These are phyloP conservation scores for Vigna unguiculata DNA, from an alignment of 306 rosid species.

Conservation along the genomic window DNA sequence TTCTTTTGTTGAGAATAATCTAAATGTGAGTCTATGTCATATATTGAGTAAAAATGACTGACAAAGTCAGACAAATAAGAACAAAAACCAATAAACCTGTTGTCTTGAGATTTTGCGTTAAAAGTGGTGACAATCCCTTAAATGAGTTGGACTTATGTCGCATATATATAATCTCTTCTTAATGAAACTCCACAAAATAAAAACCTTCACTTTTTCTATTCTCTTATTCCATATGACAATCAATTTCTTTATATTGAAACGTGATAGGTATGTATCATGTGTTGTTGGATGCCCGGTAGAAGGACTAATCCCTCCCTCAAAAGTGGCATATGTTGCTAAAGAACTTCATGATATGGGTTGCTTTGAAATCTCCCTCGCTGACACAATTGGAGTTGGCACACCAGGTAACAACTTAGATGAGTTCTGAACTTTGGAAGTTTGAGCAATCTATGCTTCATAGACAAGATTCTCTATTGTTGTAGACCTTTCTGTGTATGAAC, in stretches of 20 bases:
- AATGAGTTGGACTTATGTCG: no score
- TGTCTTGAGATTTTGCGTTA: no score
- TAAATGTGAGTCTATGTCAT: no score
- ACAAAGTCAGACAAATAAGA: no score
- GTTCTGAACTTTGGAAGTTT: not conserved
- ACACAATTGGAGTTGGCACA: slow-evolving; percentile 92
- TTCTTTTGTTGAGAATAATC: no score
- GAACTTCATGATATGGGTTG: slow-evolving; percentile 93
- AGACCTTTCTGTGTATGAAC: not conserved
- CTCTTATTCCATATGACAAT: slow-evolving; percentile 20
- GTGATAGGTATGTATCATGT: slow-evolving; percentile 87
- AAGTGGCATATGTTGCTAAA: slow-evolving; percentile 90
- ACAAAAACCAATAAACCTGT: no score
- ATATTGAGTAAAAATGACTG: no score
- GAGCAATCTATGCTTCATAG: slow-evolving; percentile 14
- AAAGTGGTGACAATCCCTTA: no score
- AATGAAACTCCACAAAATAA: no score
- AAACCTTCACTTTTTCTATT: no score
- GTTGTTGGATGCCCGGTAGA: slow-evolving; percentile 92
- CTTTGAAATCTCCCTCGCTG: slow-evolving; percentile 95
- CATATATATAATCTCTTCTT: no score
- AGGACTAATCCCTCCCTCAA: slow-evolving; percentile 85
- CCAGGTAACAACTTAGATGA: slow-evolving; percentile 66
- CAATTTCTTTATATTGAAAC: slow-evolving; percentile 33
- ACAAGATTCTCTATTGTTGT: slow-evolving; percentile 16